These are phyloP conservation scores for Microthyrium microscopicum DNA, from an alignment of 2,329 filamentous ascomycete species.

Conservation along the genomic window DNA sequence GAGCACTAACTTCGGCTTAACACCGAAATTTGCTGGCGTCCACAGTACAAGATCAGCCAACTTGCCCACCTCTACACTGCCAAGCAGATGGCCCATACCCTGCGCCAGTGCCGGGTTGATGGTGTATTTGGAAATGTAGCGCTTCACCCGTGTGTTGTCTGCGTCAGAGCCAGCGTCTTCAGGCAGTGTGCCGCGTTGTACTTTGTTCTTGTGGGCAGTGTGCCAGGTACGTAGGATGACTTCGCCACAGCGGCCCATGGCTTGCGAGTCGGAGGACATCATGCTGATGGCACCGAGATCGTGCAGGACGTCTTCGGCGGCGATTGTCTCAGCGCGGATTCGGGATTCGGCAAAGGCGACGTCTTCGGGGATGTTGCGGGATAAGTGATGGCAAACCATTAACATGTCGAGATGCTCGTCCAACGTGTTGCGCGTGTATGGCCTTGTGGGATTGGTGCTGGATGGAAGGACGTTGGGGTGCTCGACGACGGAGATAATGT, in stretches of 20 bases:
- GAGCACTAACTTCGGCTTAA: slow-evolving; percentile 64
- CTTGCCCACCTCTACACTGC: slow-evolving; percentile 77
- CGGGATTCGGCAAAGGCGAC: slow-evolving; percentile 89
- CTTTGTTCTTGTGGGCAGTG: slow-evolving; percentile 92
- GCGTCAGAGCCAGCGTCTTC: slow-evolving; percentile 67
- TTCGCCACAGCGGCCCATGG: slow-evolving; percentile 92
- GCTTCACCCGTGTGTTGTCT: slow-evolving; percentile 83
- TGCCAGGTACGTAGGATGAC: slow-evolving; percentile 91
- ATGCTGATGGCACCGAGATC: slow-evolving; percentile 91
- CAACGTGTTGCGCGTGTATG: slow-evolving; percentile 79
- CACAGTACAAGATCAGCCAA: slow-evolving; percentile 79
- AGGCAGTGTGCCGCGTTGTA: slow-evolving; percentile 57
- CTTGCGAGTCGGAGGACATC: slow-evolving; percentile 92
- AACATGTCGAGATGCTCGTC: slow-evolving; percentile 97
- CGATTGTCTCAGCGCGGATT: slow-evolving; percentile 91
- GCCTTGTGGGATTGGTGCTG: slow-evolving; percentile 82
- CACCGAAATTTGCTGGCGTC: slow-evolving; percentile 71
- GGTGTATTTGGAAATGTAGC: slow-evolving; percentile 91
- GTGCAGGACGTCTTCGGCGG: slow-evolving; percentile 88
- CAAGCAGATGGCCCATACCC: slow-evolving; percentile 74
- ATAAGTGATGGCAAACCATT: slow-evolving; percentile 94
- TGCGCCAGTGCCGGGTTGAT: slow-evolving; percentile 87
- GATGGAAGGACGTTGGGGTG: slow-evolving; percentile 76
- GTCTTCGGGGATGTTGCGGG: slow-evolving; percentile 84
- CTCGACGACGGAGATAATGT: slow-evolving; percentile 89